Percentiles rank a stretch among this genome's conserved stretches.
Evolutionary conservation across 495 filamentous ascomycete genomes (phyloP).

Genomic region (Podospora pseudopauciseta): DNA sequence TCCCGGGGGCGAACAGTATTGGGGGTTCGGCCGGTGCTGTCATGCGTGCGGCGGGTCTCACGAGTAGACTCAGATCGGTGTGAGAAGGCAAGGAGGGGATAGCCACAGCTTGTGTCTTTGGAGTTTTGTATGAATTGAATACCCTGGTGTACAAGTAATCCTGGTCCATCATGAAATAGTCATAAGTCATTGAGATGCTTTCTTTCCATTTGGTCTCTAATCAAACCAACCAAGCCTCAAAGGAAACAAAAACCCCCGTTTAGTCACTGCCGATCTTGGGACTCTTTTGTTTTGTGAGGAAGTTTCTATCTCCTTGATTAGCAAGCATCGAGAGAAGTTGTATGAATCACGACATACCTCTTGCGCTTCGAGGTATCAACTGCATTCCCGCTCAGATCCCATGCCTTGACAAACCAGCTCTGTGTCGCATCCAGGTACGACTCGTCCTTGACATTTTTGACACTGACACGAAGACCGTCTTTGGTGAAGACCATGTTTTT

Average conservation of each 20-base stretch:
- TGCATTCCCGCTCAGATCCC: slow-evolving; percentile 58
- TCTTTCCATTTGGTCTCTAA: background rate
- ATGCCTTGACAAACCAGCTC: slow-evolving; percentile 75
- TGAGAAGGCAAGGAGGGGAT: too few relatives aligned
- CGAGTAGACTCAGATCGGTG: background rate
- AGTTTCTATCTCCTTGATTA: slow-evolving; percentile 2
- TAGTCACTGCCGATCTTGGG: background rate
- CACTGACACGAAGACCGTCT: slow-evolving; percentile 77
- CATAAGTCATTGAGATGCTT: background rate
- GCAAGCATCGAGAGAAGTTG: background rate
- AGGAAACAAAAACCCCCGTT: background rate
- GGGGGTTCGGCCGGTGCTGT: background rate
- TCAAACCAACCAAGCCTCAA: background rate
- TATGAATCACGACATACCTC: slow-evolving; percentile 12
- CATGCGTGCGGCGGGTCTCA: background rate
- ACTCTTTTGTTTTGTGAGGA: slow-evolving; percentile 9
- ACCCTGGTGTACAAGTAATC: background rate
- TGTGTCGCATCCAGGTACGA: slow-evolving; percentile 79
- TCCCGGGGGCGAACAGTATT: background rate
- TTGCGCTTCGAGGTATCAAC: slow-evolving; percentile 40
- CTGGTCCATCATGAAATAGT: background rate
- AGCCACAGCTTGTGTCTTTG: background rate
- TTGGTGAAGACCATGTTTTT: slow-evolving; percentile 77
- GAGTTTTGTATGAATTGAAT: background rate
- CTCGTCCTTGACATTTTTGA: slow-evolving; percentile 72